Evolutionary conservation across 1,284 basidiomycete species (phyloP).

Genomic region (Inonotus obliquus): DNA sequence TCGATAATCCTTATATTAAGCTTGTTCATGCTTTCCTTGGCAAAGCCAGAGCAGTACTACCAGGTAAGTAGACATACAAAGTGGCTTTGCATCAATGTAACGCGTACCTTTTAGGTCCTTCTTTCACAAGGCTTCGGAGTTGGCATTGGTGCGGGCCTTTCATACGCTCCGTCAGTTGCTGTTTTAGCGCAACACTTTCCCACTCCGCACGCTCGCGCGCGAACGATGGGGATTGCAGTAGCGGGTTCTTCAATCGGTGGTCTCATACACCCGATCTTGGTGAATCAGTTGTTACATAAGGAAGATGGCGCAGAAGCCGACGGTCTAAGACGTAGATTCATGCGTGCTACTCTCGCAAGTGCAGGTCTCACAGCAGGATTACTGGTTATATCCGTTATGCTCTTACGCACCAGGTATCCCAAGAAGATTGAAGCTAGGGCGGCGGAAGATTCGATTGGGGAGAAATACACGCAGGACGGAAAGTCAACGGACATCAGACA

Average conservation of each 20-base stretch:
- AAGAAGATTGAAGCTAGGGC: neutral
- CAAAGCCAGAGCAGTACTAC: conserved; percentile 37
- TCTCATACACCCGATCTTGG: conserved; percentile 27
- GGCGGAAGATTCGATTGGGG: neutral
- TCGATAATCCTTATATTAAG: conserved; percentile 31
- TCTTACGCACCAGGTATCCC: conserved; percentile 27
- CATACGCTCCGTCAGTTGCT: conserved; percentile 20
- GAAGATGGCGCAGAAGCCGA: conserved; percentile 27
- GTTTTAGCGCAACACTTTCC: conserved; percentile 21
- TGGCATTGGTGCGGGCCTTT: conserved; percentile 19
- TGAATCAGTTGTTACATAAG: conserved; percentile 26
- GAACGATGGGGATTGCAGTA: conserved; percentile 2
- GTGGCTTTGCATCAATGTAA: too few species aligned
- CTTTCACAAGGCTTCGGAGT: conserved; percentile 22
- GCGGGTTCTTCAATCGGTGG: conserved; percentile 22
- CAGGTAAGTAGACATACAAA: conserved; percentile 28
- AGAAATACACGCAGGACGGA: neutral
- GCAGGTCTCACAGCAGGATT: conserved; percentile 26
- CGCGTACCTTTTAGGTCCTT: conserved; percentile 17
- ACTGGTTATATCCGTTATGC: conserved; percentile 24
- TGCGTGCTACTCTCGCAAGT: conserved; percentile 26
- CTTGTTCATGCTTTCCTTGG: conserved; percentile 41
- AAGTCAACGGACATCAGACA: neutral
- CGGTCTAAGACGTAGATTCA: conserved; percentile 23
- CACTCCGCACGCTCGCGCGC: neutral